These are phyloP conservation scores for Exophiala mesophila DNA, from an alignment of 2,329 filamentous ascomycete species.

Conservation along the genomic window DNA sequence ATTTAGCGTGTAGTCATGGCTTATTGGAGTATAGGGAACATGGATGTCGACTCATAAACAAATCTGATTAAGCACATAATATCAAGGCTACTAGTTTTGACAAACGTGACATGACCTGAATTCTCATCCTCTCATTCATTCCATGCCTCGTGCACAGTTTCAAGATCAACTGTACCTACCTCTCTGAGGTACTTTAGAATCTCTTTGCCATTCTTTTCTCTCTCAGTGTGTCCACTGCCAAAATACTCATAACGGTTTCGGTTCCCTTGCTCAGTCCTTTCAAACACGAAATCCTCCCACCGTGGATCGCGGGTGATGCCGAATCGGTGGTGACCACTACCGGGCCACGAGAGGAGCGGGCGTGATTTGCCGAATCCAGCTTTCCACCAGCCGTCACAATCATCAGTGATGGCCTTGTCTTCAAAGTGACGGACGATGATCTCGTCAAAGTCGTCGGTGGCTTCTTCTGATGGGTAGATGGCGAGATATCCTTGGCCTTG, in stretches of 20 bases:
- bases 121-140: too few species aligned
- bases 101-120: too few species aligned
- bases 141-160: conserved; percentile 10
- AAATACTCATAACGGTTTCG: conserved; percentile 9
- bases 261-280: conserved; percentile 7
- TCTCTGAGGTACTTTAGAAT: conserved; percentile 6
- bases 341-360: conserved; percentile 6
- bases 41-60: too few species aligned
- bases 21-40: too few species aligned
- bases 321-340: conserved; percentile 31
- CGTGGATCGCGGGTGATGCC: conserved; percentile 31
- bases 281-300: conserved; percentile 36
- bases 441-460: conserved; percentile 9
- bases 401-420: conserved; percentile 5
- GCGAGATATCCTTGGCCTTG: conserved; percentile 7
- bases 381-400: conserved; percentile 11
- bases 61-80: too few species aligned
- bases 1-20: too few species aligned
- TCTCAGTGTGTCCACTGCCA: conserved; percentile 5
- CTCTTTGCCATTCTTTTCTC: conserved; percentile 2
- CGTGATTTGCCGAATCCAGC: conserved; percentile 1
- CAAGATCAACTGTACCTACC: conserved; percentile 7
- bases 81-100: too few species aligned
- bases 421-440: conserved; percentile 4
- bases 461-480: conserved; percentile 3